These are phyloP conservation scores for Camelina neglecta DNA, from an alignment of 345 rosid genomes.

Conservation along the genomic window DNA sequence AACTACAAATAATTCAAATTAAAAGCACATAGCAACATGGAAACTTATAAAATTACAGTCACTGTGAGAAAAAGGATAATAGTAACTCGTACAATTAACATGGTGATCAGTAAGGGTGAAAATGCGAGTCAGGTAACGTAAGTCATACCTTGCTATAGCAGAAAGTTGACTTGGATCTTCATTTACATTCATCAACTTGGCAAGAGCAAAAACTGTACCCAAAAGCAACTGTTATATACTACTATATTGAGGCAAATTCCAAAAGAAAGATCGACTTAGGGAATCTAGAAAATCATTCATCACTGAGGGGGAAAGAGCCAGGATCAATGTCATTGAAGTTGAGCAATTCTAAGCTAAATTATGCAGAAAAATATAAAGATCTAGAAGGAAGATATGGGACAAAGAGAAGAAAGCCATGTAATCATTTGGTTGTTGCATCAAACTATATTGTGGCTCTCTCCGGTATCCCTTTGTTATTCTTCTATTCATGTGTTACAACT, in stretches of 20 bases:
- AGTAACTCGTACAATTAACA: slow-evolving; percentile 1
- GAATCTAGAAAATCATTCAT: neutral
- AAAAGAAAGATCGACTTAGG: neutral
- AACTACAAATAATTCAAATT: neutral
- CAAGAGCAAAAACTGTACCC: slow-evolving; percentile 75
- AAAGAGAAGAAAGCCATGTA: slow-evolving; percentile 10
- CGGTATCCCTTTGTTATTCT: neutral
- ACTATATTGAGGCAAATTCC: neutral
- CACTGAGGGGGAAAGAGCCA: slow-evolving; percentile 5
- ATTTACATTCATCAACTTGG: slow-evolving; percentile 85
- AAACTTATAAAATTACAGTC: neutral
- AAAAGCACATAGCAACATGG: neutral
- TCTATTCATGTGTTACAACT: neutral
- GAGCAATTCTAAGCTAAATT: neutral
- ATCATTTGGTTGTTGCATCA: neutral
- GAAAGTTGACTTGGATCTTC: slow-evolving; percentile 90
- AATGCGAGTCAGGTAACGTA: neutral
- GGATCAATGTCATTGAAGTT: neutral
- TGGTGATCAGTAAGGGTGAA: neutral
- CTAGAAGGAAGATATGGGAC: neutral
- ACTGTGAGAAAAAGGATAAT: neutral
- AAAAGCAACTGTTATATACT: slow-evolving; percentile 8
- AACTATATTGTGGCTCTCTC: neutral
- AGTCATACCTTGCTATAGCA: slow-evolving; percentile 82
- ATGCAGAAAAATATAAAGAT: neutral